Conservation (phyloP, 148 eudicot genomes). For the Fallopia convolvulus region DNA sequence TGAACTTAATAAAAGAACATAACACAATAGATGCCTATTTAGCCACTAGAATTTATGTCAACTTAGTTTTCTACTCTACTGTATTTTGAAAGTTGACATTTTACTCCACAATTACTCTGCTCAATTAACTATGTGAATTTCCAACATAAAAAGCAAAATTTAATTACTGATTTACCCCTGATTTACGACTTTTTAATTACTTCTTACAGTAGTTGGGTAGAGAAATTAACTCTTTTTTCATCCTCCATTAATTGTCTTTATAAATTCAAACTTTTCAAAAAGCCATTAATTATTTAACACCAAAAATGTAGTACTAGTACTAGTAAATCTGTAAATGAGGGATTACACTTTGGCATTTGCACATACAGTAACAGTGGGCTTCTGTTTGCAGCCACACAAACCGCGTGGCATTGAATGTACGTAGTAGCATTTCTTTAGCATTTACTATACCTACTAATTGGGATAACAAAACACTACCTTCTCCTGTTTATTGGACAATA, state of each 20-base stretch:
- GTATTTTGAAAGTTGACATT: too few species aligned
- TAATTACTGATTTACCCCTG: neutral
- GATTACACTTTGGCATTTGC: neutral
- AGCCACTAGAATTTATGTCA: too few species aligned
- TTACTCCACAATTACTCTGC: too few species aligned
- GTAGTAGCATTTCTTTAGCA: neutral
- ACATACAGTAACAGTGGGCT: neutral
- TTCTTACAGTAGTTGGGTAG: neutral
- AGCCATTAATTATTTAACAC: neutral
- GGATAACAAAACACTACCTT: neutral
- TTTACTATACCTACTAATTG: constrained; percentile 3
- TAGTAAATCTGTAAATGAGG: neutral
- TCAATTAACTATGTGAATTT: neutral
- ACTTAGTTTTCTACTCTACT: too few species aligned
- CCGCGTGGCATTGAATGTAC: constrained; percentile 9
- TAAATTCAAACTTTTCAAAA: neutral
- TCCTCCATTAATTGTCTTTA: neutral
- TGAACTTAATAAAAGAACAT: too few species aligned
- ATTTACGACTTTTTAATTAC: neutral
- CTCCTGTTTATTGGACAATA: constrained; percentile 2
- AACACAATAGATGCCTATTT: too few species aligned
- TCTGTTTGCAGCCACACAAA: constrained; percentile 12
- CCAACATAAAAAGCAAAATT: neutral
- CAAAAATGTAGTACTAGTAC: neutral
- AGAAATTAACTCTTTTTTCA: neutral